Conservation (phyloP, 2,329 filamentous ascomycete genomes). For the Apiospora saccharicola region DNA sequence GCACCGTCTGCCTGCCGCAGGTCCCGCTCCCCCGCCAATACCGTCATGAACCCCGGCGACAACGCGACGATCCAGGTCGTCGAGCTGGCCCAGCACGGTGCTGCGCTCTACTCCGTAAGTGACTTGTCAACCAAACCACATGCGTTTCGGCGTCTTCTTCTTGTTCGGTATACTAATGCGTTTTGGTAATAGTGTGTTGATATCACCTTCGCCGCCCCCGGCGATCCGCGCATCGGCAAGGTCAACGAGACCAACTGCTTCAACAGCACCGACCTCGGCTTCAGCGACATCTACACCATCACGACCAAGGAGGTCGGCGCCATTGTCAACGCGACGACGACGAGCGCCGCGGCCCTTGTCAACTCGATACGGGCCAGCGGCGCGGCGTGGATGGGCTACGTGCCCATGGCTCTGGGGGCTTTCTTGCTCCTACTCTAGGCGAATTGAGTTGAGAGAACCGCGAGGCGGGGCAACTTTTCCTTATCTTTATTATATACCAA, state of each 20-base stretch:
- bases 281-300: slow-evolving; percentile 79
- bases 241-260: slow-evolving; percentile 88
- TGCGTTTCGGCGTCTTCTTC: too few species aligned
- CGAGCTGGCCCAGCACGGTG: slow-evolving; percentile 75
- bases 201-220: slow-evolving; percentile 85
- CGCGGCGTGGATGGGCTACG: slow-evolving; percentile 47
- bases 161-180: slow-evolving; percentile 20
- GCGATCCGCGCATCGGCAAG: slow-evolving; percentile 69
- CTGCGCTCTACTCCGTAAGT: slow-evolving; percentile 72
- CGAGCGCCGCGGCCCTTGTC: slow-evolving; percentile 33
- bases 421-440: slow-evolving; percentile 49
- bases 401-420: slow-evolving; percentile 49
- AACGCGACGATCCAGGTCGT: slow-evolving; percentile 81
- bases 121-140: too few species aligned
- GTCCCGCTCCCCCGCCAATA: slow-evolving; percentile 82
- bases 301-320: slow-evolving; percentile 54
- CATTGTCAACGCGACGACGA: slow-evolving; percentile 44
- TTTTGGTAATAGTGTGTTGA: slow-evolving; percentile 82
- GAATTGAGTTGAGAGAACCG: background rate
- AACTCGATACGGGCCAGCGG: slow-evolving; percentile 34
- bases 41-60: slow-evolving; percentile 79
- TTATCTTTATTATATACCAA: background rate
- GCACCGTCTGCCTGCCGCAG: slow-evolving; percentile 88
- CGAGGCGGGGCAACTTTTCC: background rate
- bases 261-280: slow-evolving; percentile 81